Evolutionary conservation across 768 basidiomycete species (phyloP).

Genomic region (Lentinula boryana): DNA sequence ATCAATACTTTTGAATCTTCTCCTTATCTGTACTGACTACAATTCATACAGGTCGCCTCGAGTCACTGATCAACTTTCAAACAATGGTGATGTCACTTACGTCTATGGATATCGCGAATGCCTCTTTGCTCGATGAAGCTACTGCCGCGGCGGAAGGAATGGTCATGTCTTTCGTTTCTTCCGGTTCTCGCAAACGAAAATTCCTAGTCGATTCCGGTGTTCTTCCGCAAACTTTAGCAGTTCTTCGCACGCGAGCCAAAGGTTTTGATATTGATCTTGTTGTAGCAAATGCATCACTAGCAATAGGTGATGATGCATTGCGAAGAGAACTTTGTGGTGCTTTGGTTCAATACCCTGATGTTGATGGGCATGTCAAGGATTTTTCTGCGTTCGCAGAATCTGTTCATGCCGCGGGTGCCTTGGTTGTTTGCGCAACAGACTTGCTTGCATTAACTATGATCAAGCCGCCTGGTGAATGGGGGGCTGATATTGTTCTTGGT

Average conservation of each 20-base stretch:
- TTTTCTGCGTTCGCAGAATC: constrained; percentile 58
- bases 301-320: constrained; percentile 46
- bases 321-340: constrained; percentile 73
- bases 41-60: constrained; percentile 69
- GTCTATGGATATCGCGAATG: constrained; percentile 92
- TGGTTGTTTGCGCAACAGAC: constrained; percentile 87
- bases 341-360: constrained; percentile 91
- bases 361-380: constrained; percentile 78
- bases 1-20: constrained; percentile 8
- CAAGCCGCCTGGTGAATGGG: constrained; percentile 98
- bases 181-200: constrained; percentile 66
- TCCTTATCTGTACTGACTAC: constrained; percentile 4
- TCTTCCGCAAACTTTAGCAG: constrained; percentile 83
- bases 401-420: constrained; percentile 70
- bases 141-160: constrained; percentile 95
- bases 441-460: constrained; percentile 88
- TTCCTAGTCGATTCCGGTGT: constrained; percentile 86
- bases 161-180: constrained; percentile 82
- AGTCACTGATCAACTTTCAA: constrained; percentile 95
- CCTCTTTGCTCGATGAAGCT: constrained; percentile 90
- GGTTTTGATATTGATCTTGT: constrained; percentile 87
- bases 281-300: constrained; percentile 52
- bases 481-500: constrained; percentile 91
- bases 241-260: constrained; percentile 85
- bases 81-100: constrained; percentile 95